phyloP scores from a whole-genome alignment of 2,329 filamentous ascomycete species.

The Alternaria metachromatica region DNA sequence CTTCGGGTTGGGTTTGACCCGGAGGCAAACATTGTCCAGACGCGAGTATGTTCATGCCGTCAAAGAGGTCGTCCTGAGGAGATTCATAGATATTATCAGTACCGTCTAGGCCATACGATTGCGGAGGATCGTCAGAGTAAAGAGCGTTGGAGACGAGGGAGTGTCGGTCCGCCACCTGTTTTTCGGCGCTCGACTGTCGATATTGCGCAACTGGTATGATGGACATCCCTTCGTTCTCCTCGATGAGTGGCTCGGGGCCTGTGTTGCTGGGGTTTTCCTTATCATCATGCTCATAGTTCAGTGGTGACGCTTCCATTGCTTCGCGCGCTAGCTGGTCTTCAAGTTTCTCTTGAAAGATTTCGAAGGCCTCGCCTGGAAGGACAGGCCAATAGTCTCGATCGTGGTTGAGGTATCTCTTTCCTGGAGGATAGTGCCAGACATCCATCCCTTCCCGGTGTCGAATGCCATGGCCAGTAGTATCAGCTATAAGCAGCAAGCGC shows the following conservation, averaged over 20 bases:
- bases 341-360: constrained; percentile 23
- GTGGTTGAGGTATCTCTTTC: constrained; percentile 9
- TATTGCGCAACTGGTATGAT: constrained; percentile 26
- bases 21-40: constrained; percentile 12
- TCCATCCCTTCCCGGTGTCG: constrained; percentile 5
- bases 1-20: not conserved
- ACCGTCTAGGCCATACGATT: constrained; percentile 25
- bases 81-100: constrained; percentile 7
- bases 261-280: constrained; percentile 25
- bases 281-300: constrained; percentile 28
- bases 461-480: not conserved
- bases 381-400: constrained; percentile 14
- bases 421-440: constrained; percentile 2
- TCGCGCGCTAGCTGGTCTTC: constrained; percentile 27
- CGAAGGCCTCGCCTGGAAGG: constrained; percentile 17
- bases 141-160: constrained; percentile 13
- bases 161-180: not conserved
- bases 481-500: not conserved
- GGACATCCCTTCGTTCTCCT: constrained; percentile 11
- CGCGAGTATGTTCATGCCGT: constrained; percentile 13
- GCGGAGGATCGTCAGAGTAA: constrained; percentile 3
- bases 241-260: constrained; percentile 2
- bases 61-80: not conserved
- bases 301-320: constrained; percentile 23
- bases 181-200: constrained; percentile 8